A percentile compares a stretch with the other conserved stretches of the same genome.
These are phyloP conservation scores for Sphagnum tenellum DNA, from an alignment of 225 moss, liverwort and hornwort genomes.

Conservation along the genomic window DNA sequence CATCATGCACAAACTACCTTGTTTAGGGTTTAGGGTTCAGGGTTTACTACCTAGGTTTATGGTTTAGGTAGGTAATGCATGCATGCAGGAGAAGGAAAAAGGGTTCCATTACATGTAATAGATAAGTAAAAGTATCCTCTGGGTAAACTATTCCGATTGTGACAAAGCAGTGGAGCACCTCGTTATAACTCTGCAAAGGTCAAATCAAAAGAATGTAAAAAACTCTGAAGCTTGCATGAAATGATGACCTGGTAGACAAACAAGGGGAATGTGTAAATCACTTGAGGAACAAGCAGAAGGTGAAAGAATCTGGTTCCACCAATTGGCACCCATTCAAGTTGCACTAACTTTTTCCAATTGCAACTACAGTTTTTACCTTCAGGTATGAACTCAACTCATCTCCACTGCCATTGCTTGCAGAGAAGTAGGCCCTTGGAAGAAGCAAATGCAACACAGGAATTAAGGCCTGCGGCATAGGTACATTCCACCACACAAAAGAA, in stretches of 20 bases:
- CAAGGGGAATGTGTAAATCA: too few relatives aligned
- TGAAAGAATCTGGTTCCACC: too few relatives aligned
- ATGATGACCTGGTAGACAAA: too few relatives aligned
- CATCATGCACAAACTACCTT: too few relatives aligned
- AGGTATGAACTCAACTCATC: constrained; percentile 73
- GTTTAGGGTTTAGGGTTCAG: too few relatives aligned
- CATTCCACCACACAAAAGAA: too few relatives aligned
- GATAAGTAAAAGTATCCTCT: constrained; percentile 57
- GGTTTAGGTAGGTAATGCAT: constrained; percentile 1
- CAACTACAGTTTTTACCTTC: constrained; percentile 38
- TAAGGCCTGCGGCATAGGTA: constrained; percentile 40
- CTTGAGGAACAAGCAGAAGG: too few relatives aligned
- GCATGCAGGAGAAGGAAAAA: constrained; percentile 7
- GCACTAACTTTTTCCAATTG: too few relatives aligned
- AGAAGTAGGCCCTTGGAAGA: constrained; percentile 82
- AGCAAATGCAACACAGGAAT: constrained; percentile 66
- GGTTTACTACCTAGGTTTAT: too few relatives aligned
- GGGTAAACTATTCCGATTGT: constrained; percentile 70
- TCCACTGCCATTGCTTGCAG: constrained; percentile 65
- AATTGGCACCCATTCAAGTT: too few relatives aligned
- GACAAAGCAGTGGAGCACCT: constrained; percentile 88
- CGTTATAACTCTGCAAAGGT: constrained; percentile 64
- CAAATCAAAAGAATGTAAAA: background rate
- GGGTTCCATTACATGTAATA: constrained; percentile 45
- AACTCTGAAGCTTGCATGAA: too few relatives aligned